phyloP scores from a whole-genome alignment of 495 filamentous ascomycete genomes.

The Talaromyces wortmannii region DNA sequence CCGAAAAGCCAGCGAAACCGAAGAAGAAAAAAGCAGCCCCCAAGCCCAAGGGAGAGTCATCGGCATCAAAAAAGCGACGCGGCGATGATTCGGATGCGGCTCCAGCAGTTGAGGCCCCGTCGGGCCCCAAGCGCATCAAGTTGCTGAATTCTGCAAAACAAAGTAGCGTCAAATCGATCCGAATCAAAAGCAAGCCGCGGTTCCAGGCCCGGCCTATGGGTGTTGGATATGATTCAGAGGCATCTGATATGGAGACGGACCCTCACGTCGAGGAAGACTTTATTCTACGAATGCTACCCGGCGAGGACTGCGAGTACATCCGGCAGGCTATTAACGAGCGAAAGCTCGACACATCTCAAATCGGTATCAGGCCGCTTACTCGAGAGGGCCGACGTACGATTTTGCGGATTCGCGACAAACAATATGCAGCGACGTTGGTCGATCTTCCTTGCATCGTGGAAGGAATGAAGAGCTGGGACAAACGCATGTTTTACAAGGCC shows the following conservation, averaged over 20 bases:
- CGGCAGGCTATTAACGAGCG: constrained; percentile 62
- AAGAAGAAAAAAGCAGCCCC: constrained; percentile 38
- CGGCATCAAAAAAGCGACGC: constrained; percentile 34
- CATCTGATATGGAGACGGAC: constrained; percentile 80
- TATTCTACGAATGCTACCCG: constrained; percentile 80
- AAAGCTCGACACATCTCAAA: constrained; percentile 59
- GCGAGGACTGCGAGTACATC: constrained; percentile 77
- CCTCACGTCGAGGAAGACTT: constrained; percentile 84
- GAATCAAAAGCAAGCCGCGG: constrained; percentile 54
- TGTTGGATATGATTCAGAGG: constrained; percentile 95
- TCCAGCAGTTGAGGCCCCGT: constrained; percentile 3
- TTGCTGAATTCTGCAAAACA: constrained; percentile 33
- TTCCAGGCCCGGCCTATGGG: constrained; percentile 58
- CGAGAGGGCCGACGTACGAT: constrained; percentile 67
- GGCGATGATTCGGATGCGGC: constrained; percentile 17
- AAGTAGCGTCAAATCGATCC: constrained; percentile 37
- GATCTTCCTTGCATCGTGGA: constrained; percentile 91
- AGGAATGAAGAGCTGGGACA: constrained; percentile 94
- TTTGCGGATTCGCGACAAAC: constrained; percentile 57
- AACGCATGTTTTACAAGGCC: constrained; percentile 84
- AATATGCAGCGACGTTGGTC: constrained; percentile 76
- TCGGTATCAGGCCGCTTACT: constrained; percentile 73
- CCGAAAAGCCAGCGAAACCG: constrained; percentile 15
- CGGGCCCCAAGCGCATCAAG: constrained; percentile 37
- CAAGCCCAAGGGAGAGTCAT: constrained; percentile 2